These are phyloP conservation scores for Colletotrichum orbiculare DNA, from an alignment of 2,329 filamentous ascomycete species.

Conservation along the genomic window DNA sequence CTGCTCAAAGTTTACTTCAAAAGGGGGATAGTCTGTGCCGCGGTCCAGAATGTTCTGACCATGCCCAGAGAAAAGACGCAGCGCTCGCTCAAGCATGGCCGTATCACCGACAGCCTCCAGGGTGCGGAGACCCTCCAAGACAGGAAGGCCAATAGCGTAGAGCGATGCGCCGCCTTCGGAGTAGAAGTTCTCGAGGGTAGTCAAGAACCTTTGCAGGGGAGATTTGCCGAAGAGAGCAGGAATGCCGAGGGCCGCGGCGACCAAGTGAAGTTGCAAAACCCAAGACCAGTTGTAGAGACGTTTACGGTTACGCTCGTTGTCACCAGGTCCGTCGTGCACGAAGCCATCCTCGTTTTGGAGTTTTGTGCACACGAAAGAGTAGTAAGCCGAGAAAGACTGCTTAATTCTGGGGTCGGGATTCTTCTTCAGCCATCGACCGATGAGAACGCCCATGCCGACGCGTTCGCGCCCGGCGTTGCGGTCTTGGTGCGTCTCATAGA, in stretches of 20 bases:
- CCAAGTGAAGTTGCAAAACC: conserved; percentile 31
- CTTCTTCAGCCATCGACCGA: conserved; percentile 30
- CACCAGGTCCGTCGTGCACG: conserved; percentile 25
- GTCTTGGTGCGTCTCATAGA: conserved; percentile 30
- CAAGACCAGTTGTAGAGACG: conserved; percentile 34
- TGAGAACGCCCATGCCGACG: conserved; percentile 29
- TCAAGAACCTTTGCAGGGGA: conserved; percentile 17
- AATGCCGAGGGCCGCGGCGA: conserved; percentile 20
- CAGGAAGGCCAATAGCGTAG: conserved; percentile 30
- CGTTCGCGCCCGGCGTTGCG: conserved; percentile 33
- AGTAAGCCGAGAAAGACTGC: conserved; percentile 21
- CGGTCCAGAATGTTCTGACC: conserved; percentile 8
- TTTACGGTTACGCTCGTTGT: conserved; percentile 3
- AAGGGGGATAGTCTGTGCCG: conserved; percentile 27
- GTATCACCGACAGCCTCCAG: conserved; percentile 3
- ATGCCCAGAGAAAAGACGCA: conserved; percentile 9
- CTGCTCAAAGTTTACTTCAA: conserved; percentile 36
- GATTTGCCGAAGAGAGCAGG: conserved; percentile 17
- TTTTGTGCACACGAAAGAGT: conserved; percentile 30
- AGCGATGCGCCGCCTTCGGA: conserved; percentile 26
- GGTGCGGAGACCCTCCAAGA: conserved; percentile 19
- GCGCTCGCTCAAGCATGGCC: neutral
- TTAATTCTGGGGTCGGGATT: neutral
- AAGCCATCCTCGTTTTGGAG: conserved; percentile 25
- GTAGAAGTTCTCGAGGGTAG: conserved; percentile 31